Evolutionary conservation across 2,329 filamentous ascomycete genomes (phyloP).

Genomic region (Tricladium varicosporioides): DNA sequence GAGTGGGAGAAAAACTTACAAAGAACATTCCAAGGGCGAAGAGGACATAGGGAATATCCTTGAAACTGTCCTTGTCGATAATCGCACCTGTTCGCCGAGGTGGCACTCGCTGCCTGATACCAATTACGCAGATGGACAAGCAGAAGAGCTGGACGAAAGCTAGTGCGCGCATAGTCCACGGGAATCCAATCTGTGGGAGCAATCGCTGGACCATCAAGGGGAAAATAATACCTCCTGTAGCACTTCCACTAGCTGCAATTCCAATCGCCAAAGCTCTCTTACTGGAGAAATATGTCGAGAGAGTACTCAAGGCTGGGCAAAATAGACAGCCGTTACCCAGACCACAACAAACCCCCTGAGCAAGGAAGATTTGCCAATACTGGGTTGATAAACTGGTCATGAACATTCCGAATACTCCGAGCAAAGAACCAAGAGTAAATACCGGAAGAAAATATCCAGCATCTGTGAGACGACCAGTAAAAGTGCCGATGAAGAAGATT

Average conservation of each 20-base stretch:
- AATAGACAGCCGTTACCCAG: conserved; percentile 40
- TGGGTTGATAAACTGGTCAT: conserved; percentile 35
- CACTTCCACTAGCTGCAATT: conserved; percentile 34
- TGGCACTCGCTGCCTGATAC: conserved; percentile 41
- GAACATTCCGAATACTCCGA: conserved; percentile 33
- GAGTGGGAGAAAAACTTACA: conserved; percentile 21
- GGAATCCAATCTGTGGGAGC: conserved; percentile 39
- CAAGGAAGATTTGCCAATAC: conserved; percentile 41
- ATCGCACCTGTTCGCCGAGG: conserved; percentile 41
- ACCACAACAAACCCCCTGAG: conserved; percentile 40
- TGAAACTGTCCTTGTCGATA: conserved; percentile 44
- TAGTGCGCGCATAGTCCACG: conserved; percentile 42
- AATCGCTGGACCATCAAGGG: conserved; percentile 41
- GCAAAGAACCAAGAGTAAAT: conserved; percentile 15
- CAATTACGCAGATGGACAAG: conserved; percentile 33
- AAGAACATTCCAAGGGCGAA: conserved; percentile 43
- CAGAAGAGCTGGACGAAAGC: conserved; percentile 37
- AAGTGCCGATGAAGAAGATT: conserved; percentile 40
- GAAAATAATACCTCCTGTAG: conserved; percentile 41
- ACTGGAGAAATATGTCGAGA: conserved; percentile 39
- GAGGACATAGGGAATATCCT: conserved; percentile 42
- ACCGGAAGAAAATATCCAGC: conserved; percentile 35
- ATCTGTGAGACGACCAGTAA: conserved; percentile 40
- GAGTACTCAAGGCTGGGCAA: conserved; percentile 36
- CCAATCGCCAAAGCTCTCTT: conserved; percentile 36